These are phyloP conservation scores for Rutstroemia sp. DNA, from an alignment of 2,329 filamentous ascomycete species.

Conservation along the genomic window DNA sequence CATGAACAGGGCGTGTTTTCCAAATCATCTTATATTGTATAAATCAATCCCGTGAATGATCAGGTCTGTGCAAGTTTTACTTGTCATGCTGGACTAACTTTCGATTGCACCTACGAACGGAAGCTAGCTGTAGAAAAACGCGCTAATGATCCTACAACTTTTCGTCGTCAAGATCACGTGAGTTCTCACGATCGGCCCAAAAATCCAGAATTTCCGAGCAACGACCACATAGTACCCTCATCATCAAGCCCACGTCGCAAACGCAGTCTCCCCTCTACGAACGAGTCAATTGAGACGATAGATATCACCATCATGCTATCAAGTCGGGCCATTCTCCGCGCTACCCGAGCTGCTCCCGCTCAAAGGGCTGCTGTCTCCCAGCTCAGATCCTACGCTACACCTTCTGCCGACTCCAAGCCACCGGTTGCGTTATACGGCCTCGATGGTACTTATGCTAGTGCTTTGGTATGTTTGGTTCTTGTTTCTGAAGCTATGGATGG, in stretches of 20 bases:
- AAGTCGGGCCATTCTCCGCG: conserved; percentile 27
- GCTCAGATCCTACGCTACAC: conserved; percentile 69
- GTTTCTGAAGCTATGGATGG: background rate
- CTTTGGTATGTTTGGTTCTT: conserved; percentile 66
- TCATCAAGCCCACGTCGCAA: conserved; percentile 3
- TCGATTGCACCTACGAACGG: no score
- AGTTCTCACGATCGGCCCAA: background rate
- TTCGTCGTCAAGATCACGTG: no score
- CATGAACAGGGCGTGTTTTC: no score
- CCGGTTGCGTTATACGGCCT: conserved; percentile 90
- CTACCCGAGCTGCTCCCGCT: conserved; percentile 24
- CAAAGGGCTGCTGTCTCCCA: conserved; percentile 31
- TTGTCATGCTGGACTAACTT: no score
- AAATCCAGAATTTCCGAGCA: conserved; percentile 9
- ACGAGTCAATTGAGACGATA: conserved; percentile 23
- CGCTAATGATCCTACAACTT: background rate
- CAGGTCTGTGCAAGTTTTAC: no score
- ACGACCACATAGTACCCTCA: conserved; percentile 3
- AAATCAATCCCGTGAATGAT: no score
- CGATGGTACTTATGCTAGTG: conserved; percentile 96
- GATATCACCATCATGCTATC: conserved; percentile 27
- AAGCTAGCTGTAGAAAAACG: background rate
- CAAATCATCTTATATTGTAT: no score
- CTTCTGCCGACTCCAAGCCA: conserved; percentile 60
- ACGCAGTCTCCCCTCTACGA: conserved; percentile 19